Evolutionary conservation across 106 monocot genomes (phyloP), one percentile per base, ranked within the genome.

Genomic region (Triglochin maritima): DNA sequence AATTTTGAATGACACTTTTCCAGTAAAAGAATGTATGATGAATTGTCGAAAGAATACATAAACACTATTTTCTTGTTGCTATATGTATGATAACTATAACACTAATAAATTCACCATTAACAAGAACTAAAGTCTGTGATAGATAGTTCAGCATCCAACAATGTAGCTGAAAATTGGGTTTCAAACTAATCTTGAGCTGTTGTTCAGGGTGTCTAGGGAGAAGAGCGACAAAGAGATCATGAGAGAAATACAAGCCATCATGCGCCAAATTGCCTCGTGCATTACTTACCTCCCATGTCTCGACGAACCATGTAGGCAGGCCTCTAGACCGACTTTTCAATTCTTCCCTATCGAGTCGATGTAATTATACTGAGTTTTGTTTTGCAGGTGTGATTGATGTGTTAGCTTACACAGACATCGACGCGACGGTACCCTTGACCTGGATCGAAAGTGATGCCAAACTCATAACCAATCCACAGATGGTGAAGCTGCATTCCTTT

Each of bases 211-310:
- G 46, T 76, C 79, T 6, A 83, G 78, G 76, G 91, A 98, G 70
- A 98, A 98, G 76, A 88, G 84, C 29, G 91, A 98, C 69, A 98
- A 91, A 70, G 91, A 91, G 59, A 98, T 98, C 47, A 98, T 98
- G 96, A 83, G 96, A 71, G 96, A 98, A 72, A 98, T 98, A 17
- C 96, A 98, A 71, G 96, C 88, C 6, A 98, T 98, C 69, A 98
- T 98, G 96, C 81, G 96, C 42, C 96, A 98, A 61, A 79, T 98
- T 41, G 91, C 91, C 52, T 98, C 96, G 64, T 88, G 80, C 79
- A 86, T 98, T 64, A 98, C 91, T 57, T 98, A 98, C 82, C 68
- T 98, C 49, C 96, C 96, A 63, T 98, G 96, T 56, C 87, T 98
- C 16, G 91, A 98, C 41, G 91, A 98, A 82, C 72, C 79, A 13